These are phyloP conservation scores for Fragosphaeria purpurea DNA, from an alignment of 2,329 filamentous ascomycete genomes.

Conservation along the genomic window DNA sequence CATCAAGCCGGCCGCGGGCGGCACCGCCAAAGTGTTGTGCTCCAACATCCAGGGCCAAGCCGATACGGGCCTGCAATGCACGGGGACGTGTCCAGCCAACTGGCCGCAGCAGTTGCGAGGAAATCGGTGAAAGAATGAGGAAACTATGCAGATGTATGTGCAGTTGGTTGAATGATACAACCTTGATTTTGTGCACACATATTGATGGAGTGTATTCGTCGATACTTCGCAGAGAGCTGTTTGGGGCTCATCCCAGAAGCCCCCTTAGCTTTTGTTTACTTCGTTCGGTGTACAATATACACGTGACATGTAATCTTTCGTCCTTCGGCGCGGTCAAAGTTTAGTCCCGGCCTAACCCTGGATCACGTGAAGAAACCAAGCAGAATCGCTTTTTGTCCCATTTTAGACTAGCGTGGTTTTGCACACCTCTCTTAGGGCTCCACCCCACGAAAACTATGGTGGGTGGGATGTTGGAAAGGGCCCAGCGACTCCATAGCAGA, in stretches of 20 bases:
- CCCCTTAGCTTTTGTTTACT: too few relatives aligned
- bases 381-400: not conserved
- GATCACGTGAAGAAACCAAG: conserved; percentile 3
- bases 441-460: conserved; percentile 11
- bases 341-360: conserved; percentile 4
- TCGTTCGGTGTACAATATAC: too few relatives aligned
- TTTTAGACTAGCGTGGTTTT: not conserved
- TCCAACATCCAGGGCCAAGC: conserved; percentile 30
- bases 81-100: conserved; percentile 25
- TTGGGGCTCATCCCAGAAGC: too few relatives aligned
- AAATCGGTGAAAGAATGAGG: conserved; percentile 12
- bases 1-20: conserved; percentile 32
- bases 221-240: too few relatives aligned
- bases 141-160: too few relatives aligned
- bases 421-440: conserved; percentile 8
- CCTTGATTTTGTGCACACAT: too few relatives aligned
- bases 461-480: too few relatives aligned
- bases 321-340: not conserved
- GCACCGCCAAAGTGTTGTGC: conserved; percentile 30
- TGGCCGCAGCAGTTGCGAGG: conserved; percentile 29
- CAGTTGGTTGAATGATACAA: too few relatives aligned
- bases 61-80: conserved; percentile 24
- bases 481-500: not conserved
- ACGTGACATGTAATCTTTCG: too few relatives aligned
- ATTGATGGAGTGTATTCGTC: too few relatives aligned